Base-by-base conservation (phyloP, 192 early-diverging fungal species). In the Pilaira anomala region DNA sequence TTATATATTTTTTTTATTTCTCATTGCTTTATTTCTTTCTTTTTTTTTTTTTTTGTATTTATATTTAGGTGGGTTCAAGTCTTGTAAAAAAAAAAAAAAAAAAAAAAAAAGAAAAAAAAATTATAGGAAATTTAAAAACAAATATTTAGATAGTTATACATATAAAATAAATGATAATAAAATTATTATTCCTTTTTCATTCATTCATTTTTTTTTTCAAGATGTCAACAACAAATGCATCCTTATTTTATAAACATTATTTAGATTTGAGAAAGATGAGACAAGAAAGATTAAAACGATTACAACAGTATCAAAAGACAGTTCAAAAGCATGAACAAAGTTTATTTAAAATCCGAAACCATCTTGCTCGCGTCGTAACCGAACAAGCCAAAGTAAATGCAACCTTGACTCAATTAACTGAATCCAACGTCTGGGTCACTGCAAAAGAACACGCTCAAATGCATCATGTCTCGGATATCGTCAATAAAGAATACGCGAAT, bases 321-420 rank as follows among this genome's bases (percentile, higher is more conserved):
- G 53, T 55, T 3, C 53, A 55, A 36, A 18, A 26, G n/a, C 53
- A 55, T 9, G 53, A 55, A 3, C 53, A 55, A n/a, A n/a, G n/a
- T 7, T 18, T 55, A 1, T 9, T 30, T 0, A 8, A 33, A 29
- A 55, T 55, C 6, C 28, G 30, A 2, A 29, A 55, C 16, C 18
- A 8, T 11, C 26, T 55, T n/a, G 53, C 28, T 16, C 12, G 30
- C 29, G 53, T 16, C 4, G 19, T 30, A 0, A 16, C 18, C 7
- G 28, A 55, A 19, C n/a, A 36, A 11, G 28, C 28, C 16, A 55
- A 30, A 18, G 53, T 30, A 3, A 55, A 55, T 12, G 53, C 28
- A 0, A n/a, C 28, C 3, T n/a, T 55, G 2, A 30, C 29, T 28
- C n/a, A 18, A 9, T 18, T 55, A 36, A 18, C 30, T 14, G 11